Evolutionary conservation across 2,329 filamentous ascomycete genomes (phyloP).

Genomic region (Arthrobotrys musiformis): DNA sequence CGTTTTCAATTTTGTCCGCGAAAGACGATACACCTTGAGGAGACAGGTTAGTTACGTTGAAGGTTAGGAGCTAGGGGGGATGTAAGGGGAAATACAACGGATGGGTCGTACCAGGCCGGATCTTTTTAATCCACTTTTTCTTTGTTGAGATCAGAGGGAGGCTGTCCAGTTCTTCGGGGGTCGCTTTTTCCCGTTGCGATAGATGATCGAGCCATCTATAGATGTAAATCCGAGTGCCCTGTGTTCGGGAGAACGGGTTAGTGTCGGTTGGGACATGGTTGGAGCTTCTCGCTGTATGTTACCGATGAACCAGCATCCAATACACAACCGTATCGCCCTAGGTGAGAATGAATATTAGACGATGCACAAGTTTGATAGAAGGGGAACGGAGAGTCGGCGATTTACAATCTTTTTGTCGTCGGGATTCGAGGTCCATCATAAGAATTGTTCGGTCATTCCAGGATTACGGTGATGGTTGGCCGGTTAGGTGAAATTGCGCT

Average conservation of each 20-base stretch:
- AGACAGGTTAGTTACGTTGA: slow-evolving; percentile 6
- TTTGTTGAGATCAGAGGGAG: slow-evolving; percentile 85
- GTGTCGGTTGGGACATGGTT: slow-evolving; percentile 36
- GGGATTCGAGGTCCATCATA: background rate
- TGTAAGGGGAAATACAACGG: background rate
- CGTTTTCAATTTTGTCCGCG: slow-evolving; percentile 76
- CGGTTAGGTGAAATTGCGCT: no score
- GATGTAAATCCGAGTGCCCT: slow-evolving; percentile 88
- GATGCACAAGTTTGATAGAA: background rate
- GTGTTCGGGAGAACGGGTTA: background rate
- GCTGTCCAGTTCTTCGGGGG: slow-evolving; percentile 71
- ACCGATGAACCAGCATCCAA: slow-evolving; percentile 95
- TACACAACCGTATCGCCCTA: slow-evolving; percentile 80
- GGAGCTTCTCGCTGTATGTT: slow-evolving; percentile 55
- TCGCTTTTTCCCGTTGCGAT: slow-evolving; percentile 72
- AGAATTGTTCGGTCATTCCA: slow-evolving; percentile 21
- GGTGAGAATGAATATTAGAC: background rate
- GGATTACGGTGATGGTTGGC: no score
- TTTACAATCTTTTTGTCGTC: slow-evolving; percentile 35
- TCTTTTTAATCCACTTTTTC: slow-evolving; percentile 91
- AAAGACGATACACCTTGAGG: slow-evolving; percentile 81
- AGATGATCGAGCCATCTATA: slow-evolving; percentile 90
- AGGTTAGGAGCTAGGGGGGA: no score
- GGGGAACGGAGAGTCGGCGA: background rate
- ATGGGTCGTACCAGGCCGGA: slow-evolving; percentile 75